Conservation (phyloP, 2,329 filamentous ascomycete genomes). For the Ilyonectria robusta region DNA sequence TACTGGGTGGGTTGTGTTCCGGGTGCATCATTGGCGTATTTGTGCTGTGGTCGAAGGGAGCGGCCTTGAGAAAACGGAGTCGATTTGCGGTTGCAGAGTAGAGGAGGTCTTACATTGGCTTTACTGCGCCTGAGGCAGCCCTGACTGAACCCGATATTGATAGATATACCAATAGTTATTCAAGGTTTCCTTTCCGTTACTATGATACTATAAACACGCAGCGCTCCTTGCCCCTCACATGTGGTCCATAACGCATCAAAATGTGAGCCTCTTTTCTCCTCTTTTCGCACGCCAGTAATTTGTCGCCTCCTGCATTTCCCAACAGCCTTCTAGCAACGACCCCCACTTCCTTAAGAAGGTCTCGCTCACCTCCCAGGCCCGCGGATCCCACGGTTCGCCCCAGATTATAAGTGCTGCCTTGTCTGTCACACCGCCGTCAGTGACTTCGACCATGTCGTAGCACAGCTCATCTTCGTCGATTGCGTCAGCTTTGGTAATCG, state of each 20-base stretch:
- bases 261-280: slow-evolving; percentile 7
- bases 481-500: background rate
- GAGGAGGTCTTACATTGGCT: background rate
- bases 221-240: background rate
- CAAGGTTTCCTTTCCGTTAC: background rate
- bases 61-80: background rate
- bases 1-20: background rate
- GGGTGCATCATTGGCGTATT: background rate
- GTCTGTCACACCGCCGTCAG: slow-evolving; percentile 10
- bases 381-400: slow-evolving; percentile 61
- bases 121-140: background rate
- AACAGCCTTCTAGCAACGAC: slow-evolving; percentile 54
- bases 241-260: background rate
- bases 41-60: background rate
- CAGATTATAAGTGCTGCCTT: slow-evolving; percentile 58
- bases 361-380: slow-evolving; percentile 63
- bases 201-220: background rate
- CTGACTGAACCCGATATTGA: background rate
- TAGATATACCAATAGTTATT: background rate
- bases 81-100: background rate
- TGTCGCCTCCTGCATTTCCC: slow-evolving; percentile 53
- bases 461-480: slow-evolving; percentile 27
- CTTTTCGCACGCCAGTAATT: slow-evolving; percentile 51
- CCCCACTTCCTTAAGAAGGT: slow-evolving; percentile 61
- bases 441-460: slow-evolving; percentile 17